Conservation (phyloP, 176 grass and related monocot species). For the Poa annua region DNA sequence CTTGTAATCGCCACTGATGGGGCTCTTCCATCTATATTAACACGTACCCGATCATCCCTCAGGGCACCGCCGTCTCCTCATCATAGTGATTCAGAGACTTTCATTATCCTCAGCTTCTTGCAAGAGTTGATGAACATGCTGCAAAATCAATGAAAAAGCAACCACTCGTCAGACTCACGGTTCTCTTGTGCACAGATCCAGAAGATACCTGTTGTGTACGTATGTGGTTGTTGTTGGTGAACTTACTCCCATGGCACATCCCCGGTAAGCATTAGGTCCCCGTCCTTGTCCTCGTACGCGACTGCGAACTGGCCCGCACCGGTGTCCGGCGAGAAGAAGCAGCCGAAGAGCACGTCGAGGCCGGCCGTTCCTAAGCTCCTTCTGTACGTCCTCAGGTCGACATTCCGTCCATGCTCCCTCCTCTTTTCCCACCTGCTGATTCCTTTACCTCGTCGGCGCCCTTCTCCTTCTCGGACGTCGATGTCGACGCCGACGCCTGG, state of each 20-base stretch:
- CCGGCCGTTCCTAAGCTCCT: constrained; percentile 49
- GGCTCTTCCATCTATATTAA: too few relatives aligned
- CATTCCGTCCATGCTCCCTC: constrained; percentile 79
- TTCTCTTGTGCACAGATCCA: not conserved
- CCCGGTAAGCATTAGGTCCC: constrained; percentile 75
- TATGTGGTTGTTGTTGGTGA: not conserved
- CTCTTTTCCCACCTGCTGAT: not conserved
- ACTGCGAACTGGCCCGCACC: constrained; percentile 43
- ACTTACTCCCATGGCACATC: constrained; percentile 84
- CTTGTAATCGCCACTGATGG: too few relatives aligned
- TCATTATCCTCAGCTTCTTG: constrained; percentile 79
- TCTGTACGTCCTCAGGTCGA: constrained; percentile 59
- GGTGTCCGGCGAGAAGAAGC: constrained; percentile 40
- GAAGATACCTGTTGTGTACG: too few relatives aligned
- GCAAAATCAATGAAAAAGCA: not conserved
- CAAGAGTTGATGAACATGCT: constrained; percentile 78
- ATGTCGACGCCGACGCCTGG: constrained; percentile 9
- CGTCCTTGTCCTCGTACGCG: constrained; percentile 79
- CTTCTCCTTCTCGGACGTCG: not conserved
- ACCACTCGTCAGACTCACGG: not conserved
- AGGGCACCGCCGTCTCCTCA: too few relatives aligned
- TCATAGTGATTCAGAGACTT: constrained; percentile 50
- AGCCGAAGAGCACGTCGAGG: constrained; percentile 59
- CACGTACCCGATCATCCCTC: too few relatives aligned
- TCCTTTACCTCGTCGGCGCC: not conserved